Conservation (phyloP, 371 early-diverging fungal species). For the Syncephalastrum racemosum region DNA sequence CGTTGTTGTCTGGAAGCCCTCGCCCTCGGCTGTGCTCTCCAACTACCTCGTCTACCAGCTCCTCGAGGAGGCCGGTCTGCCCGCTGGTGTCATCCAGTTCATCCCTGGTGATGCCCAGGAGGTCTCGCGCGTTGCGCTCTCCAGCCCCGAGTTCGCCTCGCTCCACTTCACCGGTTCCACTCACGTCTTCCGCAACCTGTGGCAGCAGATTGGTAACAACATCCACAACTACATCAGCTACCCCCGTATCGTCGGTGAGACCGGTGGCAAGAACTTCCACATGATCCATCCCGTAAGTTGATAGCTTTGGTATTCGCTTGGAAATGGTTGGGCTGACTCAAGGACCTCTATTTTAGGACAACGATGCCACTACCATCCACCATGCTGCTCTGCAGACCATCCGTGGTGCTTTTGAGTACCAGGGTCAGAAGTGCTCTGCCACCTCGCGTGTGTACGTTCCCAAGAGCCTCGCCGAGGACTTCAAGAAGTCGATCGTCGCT, state of each 20-base stretch:
- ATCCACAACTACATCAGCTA: conserved; percentile 88
- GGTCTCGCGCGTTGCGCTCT: conserved; percentile 71
- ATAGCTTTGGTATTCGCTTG: conserved; percentile 2
- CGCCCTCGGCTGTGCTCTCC: conserved; percentile 83
- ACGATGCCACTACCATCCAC: conserved; percentile 63
- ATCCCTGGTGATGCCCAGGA: conserved; percentile 88
- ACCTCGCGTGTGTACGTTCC: conserved; percentile 91
- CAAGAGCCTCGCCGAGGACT: conserved; percentile 76
- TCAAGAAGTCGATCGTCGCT: conserved; percentile 64
- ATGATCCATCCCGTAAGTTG: conserved; percentile 68
- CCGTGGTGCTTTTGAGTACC: conserved; percentile 95
- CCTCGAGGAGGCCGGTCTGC: conserved; percentile 94
- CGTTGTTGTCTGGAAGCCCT: conserved; percentile 97
- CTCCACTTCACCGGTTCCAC: conserved; percentile 98
- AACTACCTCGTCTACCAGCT: conserved; percentile 92
- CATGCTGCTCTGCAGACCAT: conserved; percentile 77
- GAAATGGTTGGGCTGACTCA: too few relatives aligned
- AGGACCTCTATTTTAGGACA: conserved; percentile 2
- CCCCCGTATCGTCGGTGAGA: conserved; percentile 98
- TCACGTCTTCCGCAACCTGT: conserved; percentile 89
- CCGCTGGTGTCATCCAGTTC: conserved; percentile 97
- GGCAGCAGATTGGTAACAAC: conserved; percentile 90
- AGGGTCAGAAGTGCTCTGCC: conserved; percentile 97
- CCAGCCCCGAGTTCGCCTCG: conserved; percentile 90
- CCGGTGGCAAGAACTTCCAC: conserved; percentile 99